Evolutionary conservation across 805 yeast species (phyloP).

Genomic region (Ogataea trehaloabstinens): DNA sequence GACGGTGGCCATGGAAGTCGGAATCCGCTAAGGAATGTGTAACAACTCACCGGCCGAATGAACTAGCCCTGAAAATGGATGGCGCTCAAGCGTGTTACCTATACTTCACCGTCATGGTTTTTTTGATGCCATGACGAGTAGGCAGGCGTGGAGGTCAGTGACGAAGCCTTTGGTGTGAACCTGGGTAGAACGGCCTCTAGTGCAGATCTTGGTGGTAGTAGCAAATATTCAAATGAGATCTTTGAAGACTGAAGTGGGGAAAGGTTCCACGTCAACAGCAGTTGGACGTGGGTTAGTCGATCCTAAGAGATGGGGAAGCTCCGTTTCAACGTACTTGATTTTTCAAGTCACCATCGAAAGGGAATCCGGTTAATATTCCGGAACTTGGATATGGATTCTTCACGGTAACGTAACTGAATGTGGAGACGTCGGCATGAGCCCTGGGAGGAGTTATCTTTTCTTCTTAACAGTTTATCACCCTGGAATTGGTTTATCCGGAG

Average conservation of each 20-base stretch:
- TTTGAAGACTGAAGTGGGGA: slow-evolving; percentile 7
- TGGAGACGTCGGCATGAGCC: slow-evolving; percentile 8
- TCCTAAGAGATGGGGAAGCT: slow-evolving; percentile 7
- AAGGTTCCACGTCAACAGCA: slow-evolving; percentile 7
- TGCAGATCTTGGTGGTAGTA: slow-evolving; percentile 7
- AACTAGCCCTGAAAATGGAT: slow-evolving; percentile 7
- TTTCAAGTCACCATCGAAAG: slow-evolving; percentile 7
- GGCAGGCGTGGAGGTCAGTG: slow-evolving; percentile 7
- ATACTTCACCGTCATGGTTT: slow-evolving; percentile 6
- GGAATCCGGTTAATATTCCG: slow-evolving; percentile 7
- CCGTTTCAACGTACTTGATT: slow-evolving; percentile 6
- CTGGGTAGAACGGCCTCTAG: slow-evolving; percentile 7
- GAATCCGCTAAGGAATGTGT: slow-evolving; percentile 57
- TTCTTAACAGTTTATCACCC: slow-evolving; percentile 7
- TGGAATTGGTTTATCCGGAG: slow-evolving; percentile 7
- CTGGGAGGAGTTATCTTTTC: slow-evolving; percentile 7
- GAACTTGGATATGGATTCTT: slow-evolving; percentile 7
- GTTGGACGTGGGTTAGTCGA: slow-evolving; percentile 7
- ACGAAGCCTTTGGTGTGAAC: slow-evolving; percentile 7
- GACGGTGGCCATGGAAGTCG: slow-evolving; percentile 54
- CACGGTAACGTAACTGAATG: slow-evolving; percentile 7
- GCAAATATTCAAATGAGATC: slow-evolving; percentile 6
- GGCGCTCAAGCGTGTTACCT: slow-evolving; percentile 7
- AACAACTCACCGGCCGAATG: slow-evolving; percentile 45
- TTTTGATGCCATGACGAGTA: slow-evolving; percentile 6